Base-by-base conservation (phyloP, 2,329 filamentous ascomycete species). In the Aureobasidium subglaciale region DNA sequence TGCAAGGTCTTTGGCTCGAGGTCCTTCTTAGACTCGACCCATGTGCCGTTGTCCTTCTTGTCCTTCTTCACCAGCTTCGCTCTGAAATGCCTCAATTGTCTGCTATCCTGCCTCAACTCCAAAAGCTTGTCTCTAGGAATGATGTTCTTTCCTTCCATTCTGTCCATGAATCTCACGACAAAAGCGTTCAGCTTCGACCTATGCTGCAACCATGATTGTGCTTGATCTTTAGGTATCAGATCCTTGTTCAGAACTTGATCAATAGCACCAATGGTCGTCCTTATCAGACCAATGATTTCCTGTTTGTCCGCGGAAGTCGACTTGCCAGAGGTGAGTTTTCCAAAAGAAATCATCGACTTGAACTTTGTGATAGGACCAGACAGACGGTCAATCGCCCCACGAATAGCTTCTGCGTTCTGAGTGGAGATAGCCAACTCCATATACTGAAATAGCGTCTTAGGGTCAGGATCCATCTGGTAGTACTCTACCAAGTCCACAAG, bases 401-500 rank as follows among this genome's bases (percentile, higher is more conserved):
- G 53, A 20, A 70, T 65, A n/a, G 64, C 62, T 5, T 56, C 56
- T 6, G 63, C 64, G 35, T 65, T 56, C 22, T 60, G 49, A 34
- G 63, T 77, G 45, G 71, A 72, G 41, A 83, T 70, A 4, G 82
- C 78, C 13, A 81, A 69, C 32, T 78, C 74, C 25, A 88, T 73
- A 67, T 84, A 88, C 6, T 76, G 66, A 35, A 75, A 73, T 58
- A 86, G 68, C 16, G 76, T 67, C 35, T 70, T 65, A 5, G 79
- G 61, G 60, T 87, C 82, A 1, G 80, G 78, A 3, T 72, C 65
- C 10, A 66, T 61, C 13, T 75, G 63, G 5, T 65, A 68, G 25
- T 65, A 61, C 42, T 68, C 63, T 85, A 91, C 90, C 49, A 80
- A 67, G 52, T 83, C 75, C 27, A 96, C 72, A 24, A 95, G 75